Percentiles rank a stretch among this genome's conserved stretches.
Evolutionary conservation across 495 filamentous ascomycete genomes (phyloP).

Genomic region (Glarea lozoyensis): DNA sequence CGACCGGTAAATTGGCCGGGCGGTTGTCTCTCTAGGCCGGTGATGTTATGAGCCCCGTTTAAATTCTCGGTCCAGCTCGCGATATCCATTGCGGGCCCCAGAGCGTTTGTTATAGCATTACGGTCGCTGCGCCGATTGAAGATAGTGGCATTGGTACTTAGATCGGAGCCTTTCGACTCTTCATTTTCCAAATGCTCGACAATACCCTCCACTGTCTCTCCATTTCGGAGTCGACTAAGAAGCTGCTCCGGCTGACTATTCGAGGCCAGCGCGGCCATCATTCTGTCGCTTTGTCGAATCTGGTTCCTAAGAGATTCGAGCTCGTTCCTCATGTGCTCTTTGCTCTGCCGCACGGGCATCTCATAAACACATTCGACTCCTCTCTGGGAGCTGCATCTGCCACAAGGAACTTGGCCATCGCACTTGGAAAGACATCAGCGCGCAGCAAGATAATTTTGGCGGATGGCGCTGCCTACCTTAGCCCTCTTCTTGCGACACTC

Average conservation of each 20-base stretch:
- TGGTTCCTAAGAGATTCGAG: constrained; percentile 40
- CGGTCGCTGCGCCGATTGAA: constrained; percentile 7
- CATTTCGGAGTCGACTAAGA: constrained; percentile 34
- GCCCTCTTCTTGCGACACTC: constrained; percentile 50
- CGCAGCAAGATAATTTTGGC: not conserved
- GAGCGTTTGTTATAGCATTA: constrained; percentile 10
- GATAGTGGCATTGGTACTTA: constrained; percentile 3
- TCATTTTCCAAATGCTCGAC: constrained; percentile 31
- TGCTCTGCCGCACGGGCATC: constrained; percentile 42
- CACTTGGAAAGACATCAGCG: constrained; percentile 25
- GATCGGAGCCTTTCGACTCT: not conserved
- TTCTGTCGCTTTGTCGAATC: constrained; percentile 34
- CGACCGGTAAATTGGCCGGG: not conserved
- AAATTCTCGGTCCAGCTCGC: not conserved
- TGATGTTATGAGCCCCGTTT: not conserved
- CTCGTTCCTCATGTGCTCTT: constrained; percentile 42
- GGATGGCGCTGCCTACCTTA: constrained; percentile 32
- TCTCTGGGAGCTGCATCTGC: constrained; percentile 37
- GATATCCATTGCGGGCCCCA: constrained; percentile 3
- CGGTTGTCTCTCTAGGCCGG: not conserved
- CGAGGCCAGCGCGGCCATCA: constrained; percentile 34
- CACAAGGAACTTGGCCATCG: constrained; percentile 43
- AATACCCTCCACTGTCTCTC: constrained; percentile 39
- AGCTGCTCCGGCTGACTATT: constrained; percentile 38
- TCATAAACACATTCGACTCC: constrained; percentile 44